Evolutionary conservation across 176 grass and related monocot genomes (phyloP).

Genomic region (Chloris gayana): DNA sequence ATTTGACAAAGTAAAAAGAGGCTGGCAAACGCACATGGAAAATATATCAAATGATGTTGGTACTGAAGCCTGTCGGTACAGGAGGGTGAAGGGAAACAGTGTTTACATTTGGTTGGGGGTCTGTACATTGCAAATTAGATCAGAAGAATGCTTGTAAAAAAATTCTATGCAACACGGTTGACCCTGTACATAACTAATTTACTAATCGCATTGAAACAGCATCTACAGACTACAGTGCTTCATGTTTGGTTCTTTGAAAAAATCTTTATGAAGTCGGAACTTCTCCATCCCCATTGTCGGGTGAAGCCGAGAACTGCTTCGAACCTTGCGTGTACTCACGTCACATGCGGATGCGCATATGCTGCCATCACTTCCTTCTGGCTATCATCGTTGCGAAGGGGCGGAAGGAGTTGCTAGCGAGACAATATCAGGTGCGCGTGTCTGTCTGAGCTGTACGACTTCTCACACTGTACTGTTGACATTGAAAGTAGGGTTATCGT

Average conservation of each 20-base stretch:
- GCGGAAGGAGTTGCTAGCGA: too few species aligned
- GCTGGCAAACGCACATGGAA: neutral
- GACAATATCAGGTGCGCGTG: too few species aligned
- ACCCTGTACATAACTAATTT: neutral
- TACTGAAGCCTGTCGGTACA: constrained; percentile 3
- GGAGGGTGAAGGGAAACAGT: neutral
- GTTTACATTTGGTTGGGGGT: neutral
- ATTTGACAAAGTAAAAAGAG: neutral
- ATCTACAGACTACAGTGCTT: neutral
- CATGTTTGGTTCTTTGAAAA: neutral
- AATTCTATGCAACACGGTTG: neutral
- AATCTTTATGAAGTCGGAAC: neutral
- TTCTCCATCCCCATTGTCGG: too few species aligned
- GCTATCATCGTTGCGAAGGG: too few species aligned
- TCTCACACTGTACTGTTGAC: too few species aligned
- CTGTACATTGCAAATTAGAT: constrained; percentile 7
- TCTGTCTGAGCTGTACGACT: too few species aligned
- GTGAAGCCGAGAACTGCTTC: too few species aligned
- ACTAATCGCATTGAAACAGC: neutral
- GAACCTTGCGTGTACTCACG: too few species aligned
- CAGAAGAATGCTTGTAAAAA: neutral
- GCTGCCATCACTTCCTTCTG: too few species aligned
- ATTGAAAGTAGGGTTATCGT: too few species aligned
- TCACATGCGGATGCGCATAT: too few species aligned
- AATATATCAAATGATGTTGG: neutral